Percentiles rank a stretch among this genome's conserved stretches.
These are phyloP conservation scores for Plasmodium gallinaceum DNA, from an alignment of 169 alveolate genomes.

Conservation along the genomic window DNA sequence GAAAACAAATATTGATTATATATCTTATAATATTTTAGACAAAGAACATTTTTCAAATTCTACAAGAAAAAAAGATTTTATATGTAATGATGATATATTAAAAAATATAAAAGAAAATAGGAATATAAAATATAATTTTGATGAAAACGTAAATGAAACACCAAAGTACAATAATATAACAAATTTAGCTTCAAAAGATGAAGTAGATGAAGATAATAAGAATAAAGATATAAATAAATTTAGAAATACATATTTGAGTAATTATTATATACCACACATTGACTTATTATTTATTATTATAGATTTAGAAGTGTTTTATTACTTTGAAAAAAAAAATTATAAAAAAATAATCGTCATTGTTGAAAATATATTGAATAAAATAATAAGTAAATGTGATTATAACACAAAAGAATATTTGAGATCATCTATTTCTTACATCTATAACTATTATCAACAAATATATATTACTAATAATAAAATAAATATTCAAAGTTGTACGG, in stretches of 20 bases:
- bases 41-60: neutral
- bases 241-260: slow-evolving; percentile 56
- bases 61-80: neutral
- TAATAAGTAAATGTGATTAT: slow-evolving; percentile 65
- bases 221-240: neutral
- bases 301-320: slow-evolving; percentile 48
- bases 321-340: slow-evolving; percentile 55
- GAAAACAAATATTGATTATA: slow-evolving; percentile 32
- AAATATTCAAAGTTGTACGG: slow-evolving; percentile 52
- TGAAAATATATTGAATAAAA: slow-evolving; percentile 31
- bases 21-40: slow-evolving; percentile 7
- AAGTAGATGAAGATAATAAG: neutral
- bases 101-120: neutral
- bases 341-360: slow-evolving; percentile 51
- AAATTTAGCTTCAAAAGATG: neutral
- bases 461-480: slow-evolving; percentile 44
- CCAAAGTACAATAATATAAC: slow-evolving; percentile 22
- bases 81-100: neutral
- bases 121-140: slow-evolving; percentile 2
- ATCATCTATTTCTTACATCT: slow-evolving; percentile 65
- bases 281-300: slow-evolving; percentile 62
- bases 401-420: slow-evolving; percentile 77
- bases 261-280: slow-evolving; percentile 73
- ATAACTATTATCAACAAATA: slow-evolving; percentile 72
- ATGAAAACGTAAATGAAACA: slow-evolving; percentile 19